These are phyloP conservation scores for Scutellaria baicalensis DNA, from an alignment of 257 asterid genomes.

Conservation along the genomic window DNA sequence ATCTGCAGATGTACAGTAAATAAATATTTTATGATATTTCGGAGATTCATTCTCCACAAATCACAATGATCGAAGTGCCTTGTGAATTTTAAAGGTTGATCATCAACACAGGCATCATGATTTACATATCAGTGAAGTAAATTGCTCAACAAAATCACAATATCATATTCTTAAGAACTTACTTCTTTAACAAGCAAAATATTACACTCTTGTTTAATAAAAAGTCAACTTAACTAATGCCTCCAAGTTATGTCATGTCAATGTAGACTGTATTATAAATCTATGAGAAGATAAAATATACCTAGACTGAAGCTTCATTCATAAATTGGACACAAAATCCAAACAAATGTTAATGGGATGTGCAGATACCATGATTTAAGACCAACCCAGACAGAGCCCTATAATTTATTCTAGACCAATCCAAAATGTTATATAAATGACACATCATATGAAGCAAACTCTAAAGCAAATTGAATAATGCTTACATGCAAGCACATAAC, in stretches of 20 bases:
- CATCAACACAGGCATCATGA: conserved; percentile 7
- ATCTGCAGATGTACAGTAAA: background rate
- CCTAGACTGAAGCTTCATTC: background rate
- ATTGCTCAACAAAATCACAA: background rate
- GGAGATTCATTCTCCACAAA: background rate
- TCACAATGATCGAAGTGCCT: background rate
- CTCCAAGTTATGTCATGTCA: background rate
- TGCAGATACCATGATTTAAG: background rate
- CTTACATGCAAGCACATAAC: background rate
- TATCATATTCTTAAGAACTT: background rate
- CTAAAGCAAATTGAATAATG: background rate
- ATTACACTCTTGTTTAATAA: background rate
- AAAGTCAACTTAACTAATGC: background rate
- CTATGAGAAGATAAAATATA: background rate
- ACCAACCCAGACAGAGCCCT: background rate
- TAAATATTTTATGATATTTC: background rate
- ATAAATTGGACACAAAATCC: background rate
- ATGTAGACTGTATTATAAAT: background rate
- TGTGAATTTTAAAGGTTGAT: background rate
- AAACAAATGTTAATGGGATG: background rate
- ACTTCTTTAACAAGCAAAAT: background rate
- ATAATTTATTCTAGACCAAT: background rate
- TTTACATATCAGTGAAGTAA: background rate
- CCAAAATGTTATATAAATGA: background rate
- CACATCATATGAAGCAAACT: background rate